phyloP scores from a whole-genome alignment of 2,329 filamentous ascomycete species.

The Berkeleyomyces basicola region DNA sequence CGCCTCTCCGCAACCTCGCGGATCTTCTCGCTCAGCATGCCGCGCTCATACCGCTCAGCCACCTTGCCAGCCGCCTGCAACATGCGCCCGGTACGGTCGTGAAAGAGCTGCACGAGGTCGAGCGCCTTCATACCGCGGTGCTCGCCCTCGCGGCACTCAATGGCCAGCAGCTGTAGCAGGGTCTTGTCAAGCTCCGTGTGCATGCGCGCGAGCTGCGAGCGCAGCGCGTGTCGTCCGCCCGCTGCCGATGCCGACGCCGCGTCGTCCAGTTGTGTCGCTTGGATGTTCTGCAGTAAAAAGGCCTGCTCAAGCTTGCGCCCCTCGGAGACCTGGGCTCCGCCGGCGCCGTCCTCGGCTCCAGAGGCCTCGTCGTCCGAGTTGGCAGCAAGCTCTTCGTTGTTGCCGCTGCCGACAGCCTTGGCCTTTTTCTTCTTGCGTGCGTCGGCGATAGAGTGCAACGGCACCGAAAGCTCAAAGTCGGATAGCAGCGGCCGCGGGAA shows the following conservation, averaged over 20 bases:
- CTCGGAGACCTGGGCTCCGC: conserved; percentile 26
- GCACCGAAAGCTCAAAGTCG: conserved; percentile 85
- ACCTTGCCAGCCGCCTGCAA: conserved; percentile 81
- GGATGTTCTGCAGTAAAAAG: conserved; percentile 58
- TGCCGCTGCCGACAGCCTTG: conserved; percentile 21
- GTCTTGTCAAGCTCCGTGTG: conserved; percentile 83
- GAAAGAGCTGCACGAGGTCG: conserved; percentile 76
- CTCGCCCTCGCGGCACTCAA: conserved; percentile 84
- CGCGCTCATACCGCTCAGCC: conserved; percentile 66
- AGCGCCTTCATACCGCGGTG: conserved; percentile 88
- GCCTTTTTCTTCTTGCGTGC: conserved; percentile 18
- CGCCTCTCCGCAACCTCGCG: conserved; percentile 25
- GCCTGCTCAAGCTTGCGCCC: conserved; percentile 57
- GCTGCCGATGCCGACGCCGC: conserved; percentile 38
- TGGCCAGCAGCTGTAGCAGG: conserved; percentile 70
- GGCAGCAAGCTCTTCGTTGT: conserved; percentile 17
- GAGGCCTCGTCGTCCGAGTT: conserved; percentile 24
- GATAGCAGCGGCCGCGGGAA: conserved; percentile 79
- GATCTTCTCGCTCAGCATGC: conserved; percentile 79
- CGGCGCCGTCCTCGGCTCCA: conserved; percentile 20
- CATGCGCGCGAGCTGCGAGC: conserved; percentile 47
- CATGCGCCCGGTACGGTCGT: conserved; percentile 73
- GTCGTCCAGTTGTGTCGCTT: conserved; percentile 60
- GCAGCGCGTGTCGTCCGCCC: conserved; percentile 34
- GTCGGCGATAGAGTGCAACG: conserved; percentile 32